Percentiles rank a stretch among this genome's conserved stretches.
Evolutionary conservation across 179 eudicot species (phyloP).

Genomic region (Amaranthus tricolor): DNA sequence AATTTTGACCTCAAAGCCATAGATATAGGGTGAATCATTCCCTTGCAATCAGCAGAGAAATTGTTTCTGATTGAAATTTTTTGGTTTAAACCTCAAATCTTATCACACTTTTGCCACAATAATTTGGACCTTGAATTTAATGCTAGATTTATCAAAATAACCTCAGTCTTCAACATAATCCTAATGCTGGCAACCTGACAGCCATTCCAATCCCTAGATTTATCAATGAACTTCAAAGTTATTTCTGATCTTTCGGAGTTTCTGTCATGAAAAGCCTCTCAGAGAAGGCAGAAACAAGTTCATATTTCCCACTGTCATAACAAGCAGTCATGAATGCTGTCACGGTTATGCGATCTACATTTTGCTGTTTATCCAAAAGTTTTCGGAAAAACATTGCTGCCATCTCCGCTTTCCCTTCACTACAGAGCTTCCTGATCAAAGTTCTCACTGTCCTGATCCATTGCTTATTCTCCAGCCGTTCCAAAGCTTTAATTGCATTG

Average conservation of each 20-base stretch:
- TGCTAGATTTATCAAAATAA: not conserved
- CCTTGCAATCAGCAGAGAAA: not conserved
- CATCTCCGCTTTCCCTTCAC: slow-evolving; percentile 66
- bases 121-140: no score
- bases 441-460: slow-evolving; percentile 73
- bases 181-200: not conserved
- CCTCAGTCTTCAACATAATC: not conserved
- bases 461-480: slow-evolving; percentile 60
- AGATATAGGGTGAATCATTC: not conserved
- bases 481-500: slow-evolving; percentile 49
- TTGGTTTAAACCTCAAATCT: no score
- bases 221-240: not conserved
- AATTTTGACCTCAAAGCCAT: not conserved
- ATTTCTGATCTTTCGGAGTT: not conserved
- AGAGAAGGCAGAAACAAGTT: slow-evolving; percentile 63
- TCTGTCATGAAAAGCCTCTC: slow-evolving; percentile 28
- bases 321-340: slow-evolving; percentile 79
- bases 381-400: slow-evolving; percentile 60
- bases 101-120: no score
- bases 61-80: no score
- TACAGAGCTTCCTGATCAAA: slow-evolving; percentile 79
- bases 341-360: slow-evolving; percentile 57
- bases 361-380: slow-evolving; percentile 57
- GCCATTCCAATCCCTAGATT: not conserved
- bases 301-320: slow-evolving; percentile 58